These are phyloP conservation scores for Ophiostoma fasciatum DNA, from an alignment of 2,329 filamentous ascomycete species.

Conservation along the genomic window DNA sequence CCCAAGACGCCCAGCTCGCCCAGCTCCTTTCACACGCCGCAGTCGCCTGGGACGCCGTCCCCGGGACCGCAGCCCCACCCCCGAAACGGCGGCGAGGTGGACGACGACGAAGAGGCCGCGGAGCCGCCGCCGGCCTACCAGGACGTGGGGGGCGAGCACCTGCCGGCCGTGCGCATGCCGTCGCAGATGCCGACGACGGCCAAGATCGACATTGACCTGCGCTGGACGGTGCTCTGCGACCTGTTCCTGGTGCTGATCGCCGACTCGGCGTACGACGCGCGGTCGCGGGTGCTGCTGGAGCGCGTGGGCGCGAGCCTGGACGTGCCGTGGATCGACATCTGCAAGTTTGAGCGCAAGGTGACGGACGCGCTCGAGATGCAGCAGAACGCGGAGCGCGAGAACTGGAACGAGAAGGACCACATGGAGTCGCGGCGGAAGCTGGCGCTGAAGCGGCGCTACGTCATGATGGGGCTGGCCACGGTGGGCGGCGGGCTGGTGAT, in stretches of 20 bases:
- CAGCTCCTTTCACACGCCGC: neutral
- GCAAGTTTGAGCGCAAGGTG: slow-evolving; percentile 90
- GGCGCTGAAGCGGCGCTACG: slow-evolving; percentile 67
- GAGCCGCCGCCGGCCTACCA: slow-evolving; percentile 45
- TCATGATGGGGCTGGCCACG: slow-evolving; percentile 93
- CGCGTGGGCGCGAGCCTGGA: slow-evolving; percentile 66
- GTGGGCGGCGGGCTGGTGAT: slow-evolving; percentile 93
- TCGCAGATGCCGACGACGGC: slow-evolving; percentile 67
- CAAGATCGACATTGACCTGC: slow-evolving; percentile 86
- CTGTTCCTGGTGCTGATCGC: slow-evolving; percentile 90
- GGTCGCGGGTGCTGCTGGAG: slow-evolving; percentile 74
- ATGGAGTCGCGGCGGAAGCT: slow-evolving; percentile 74
- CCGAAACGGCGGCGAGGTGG: neutral
- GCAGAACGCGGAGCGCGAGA: slow-evolving; percentile 83
- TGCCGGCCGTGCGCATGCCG: slow-evolving; percentile 67
- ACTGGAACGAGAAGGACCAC: slow-evolving; percentile 94
- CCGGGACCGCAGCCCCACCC: too few species aligned
- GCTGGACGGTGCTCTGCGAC: slow-evolving; percentile 95
- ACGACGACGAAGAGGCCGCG: slow-evolving; percentile 30
- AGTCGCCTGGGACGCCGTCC: too few species aligned
- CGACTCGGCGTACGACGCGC: slow-evolving; percentile 84
- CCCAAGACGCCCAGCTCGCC: neutral
- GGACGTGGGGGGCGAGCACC: slow-evolving; percentile 50
- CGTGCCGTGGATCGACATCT: slow-evolving; percentile 84
- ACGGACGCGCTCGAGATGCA: slow-evolving; percentile 98